Evolutionary conservation across 1,139 yeast species (phyloP).

Genomic region (Pichia sp.): DNA sequence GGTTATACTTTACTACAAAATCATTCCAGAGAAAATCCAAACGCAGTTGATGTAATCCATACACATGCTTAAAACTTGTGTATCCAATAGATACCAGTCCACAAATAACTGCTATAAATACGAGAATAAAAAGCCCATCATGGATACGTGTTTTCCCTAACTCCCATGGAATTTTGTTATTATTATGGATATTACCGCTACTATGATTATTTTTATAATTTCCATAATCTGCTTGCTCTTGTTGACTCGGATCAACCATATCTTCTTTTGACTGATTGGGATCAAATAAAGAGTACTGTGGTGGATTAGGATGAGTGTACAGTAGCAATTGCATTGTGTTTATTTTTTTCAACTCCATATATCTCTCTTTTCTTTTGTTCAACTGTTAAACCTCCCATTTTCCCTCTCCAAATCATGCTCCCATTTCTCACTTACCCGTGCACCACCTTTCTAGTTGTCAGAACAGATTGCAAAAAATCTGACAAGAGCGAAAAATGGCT

Average conservation of each 20-base stretch:
- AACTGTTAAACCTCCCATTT: not conserved
- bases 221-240: too few species aligned
- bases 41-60: slow-evolving; percentile 38
- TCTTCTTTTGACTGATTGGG: too few species aligned
- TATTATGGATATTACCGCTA: not conserved
- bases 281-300: not conserved
- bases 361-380: not conserved
- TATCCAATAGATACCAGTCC: slow-evolving; percentile 74
- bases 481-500: not conserved
- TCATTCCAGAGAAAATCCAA: slow-evolving; percentile 67
- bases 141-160: slow-evolving; percentile 60
- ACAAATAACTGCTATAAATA: slow-evolving; percentile 54
- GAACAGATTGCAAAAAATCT: not conserved
- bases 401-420: not conserved
- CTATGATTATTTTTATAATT: too few species aligned
- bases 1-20: slow-evolving; percentile 50
- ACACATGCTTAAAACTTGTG: slow-evolving; percentile 51
- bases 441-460: not conserved
- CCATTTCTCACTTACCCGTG: not conserved
- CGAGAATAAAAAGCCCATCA: slow-evolving; percentile 65
- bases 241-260: too few species aligned
- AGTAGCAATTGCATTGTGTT: not conserved
- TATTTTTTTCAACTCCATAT: not conserved
- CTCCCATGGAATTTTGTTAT: slow-evolving; percentile 25
- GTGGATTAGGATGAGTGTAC: not conserved